Evolutionary conservation across 495 filamentous ascomycete genomes (phyloP), one percentile per base, ranked within the genome.

Genomic region (Daldinia grandis): DNA sequence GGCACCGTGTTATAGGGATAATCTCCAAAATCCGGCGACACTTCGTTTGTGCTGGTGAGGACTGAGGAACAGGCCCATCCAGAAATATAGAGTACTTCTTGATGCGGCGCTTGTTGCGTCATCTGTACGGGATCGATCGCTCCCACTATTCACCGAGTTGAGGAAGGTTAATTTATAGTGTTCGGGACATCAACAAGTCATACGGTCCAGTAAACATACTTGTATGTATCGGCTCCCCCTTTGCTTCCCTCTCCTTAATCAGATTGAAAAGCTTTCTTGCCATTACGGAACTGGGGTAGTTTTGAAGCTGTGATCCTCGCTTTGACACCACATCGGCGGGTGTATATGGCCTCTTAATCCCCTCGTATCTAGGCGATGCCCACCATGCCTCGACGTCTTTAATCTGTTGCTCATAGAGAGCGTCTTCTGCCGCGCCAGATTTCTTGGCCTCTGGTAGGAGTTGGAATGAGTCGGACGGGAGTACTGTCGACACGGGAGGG

Each of bases 1-100:
- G 95, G 95, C 4, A 99, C 95, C 0, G 95, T 99, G 76, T 98
- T 97, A 80, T 99, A 99, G 2, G 95, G 95, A 79, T 99, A 99
- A 77, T 99, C 95, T 66, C 95, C 95, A 76, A 99, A 96, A 77
- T 99, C 95, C 5, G 95, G 90, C 1, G 93, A 97, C 4, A 99
- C 95, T 78, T 99, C 95, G 81, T 99, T 98, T 24, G 95, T 98
- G 1, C 87, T 90, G 0, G 96, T 98, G 24, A 99, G 83, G 12
- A 97, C 85, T 5, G 93, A 93, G 0, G 93, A 97, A 81, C 96
- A 98, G 3, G 96, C 95, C 95, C 95, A 99, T 47, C 95, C 95
- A 8, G 93, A 97, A 35, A 99, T 85, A 80, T 99, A 99, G 17
- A 99, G 86, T 5, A 97, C 91, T 79, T 99, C 96, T 78, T 98